Evolutionary conservation across 2,329 filamentous ascomycete species (phyloP), one percentile per base, ranked within the genome.

Genomic region (Fusarium kyushuense): DNA sequence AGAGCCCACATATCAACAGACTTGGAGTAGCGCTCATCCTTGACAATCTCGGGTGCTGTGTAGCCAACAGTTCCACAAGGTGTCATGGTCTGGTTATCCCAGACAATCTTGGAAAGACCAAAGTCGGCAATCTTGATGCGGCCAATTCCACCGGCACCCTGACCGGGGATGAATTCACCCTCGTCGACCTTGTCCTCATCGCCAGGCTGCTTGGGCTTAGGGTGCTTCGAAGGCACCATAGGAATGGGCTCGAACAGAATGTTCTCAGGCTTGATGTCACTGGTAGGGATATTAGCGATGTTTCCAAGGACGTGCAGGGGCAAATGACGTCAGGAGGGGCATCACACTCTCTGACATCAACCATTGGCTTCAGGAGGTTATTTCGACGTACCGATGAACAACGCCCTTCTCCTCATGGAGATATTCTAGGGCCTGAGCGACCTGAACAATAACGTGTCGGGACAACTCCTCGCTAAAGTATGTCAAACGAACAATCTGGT

Each of bases 1-100:
- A 99, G 81, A 5, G 96, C 96, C 96, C 96, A 99, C 96, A 99
- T 99, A 76, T 99, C 96, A 45, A 99, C 96, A 52, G 93, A 96
- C 84, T 98, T 99, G 36, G 95, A 98, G 80, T 99, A 99, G 23
- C 94, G 89, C 81, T 99, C 96, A 80, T 99, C 96, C 81, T 98
- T 98, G 78, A 99, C 96, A 67, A 99, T 99, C 77, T 99, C 96
- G 10, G 96, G 96, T 5, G 96, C 96, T 6, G 96, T 98, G 81
- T 99, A 99, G 42, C 96, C 96, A 58, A 98, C 96, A 0, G 96
- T 99, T 59, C 96, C 96, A 78, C 96, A 99, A n/a, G 96, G 96
- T 5, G 96, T 99, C 93, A 97, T 98, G 12, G 96, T 99, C 77
- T 97, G 92, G 72, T 89, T 96, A 74, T 98, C 96, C 96, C 96